Percentiles rank a stretch among this genome's conserved stretches.
phyloP scores from a whole-genome alignment of 441 rosid species.

The Mallotus repandus region DNA sequence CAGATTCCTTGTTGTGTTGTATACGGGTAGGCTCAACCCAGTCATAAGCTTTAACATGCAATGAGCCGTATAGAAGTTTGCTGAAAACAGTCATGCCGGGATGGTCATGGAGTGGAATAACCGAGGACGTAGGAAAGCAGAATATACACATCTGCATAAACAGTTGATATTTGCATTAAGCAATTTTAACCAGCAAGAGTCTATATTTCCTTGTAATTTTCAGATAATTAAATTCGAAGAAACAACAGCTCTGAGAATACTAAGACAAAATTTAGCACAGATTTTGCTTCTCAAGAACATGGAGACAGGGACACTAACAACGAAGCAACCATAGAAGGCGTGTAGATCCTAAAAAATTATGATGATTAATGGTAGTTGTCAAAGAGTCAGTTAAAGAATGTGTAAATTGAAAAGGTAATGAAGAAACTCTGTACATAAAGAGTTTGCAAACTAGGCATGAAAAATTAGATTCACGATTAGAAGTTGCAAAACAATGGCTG shows the following conservation, averaged over 20 bases:
- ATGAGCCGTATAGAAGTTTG: conserved; percentile 86
- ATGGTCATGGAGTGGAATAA: conserved; percentile 92
- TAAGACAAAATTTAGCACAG: neutral
- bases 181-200: conserved; percentile 9
- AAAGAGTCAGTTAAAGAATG: no score
- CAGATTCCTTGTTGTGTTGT: conserved; percentile 42
- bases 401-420: neutral
- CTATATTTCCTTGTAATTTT: neutral
- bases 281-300: neutral
- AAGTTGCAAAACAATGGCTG: neutral
- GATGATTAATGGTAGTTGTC: neutral
- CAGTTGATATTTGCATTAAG: conserved; percentile 15
- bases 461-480: neutral
- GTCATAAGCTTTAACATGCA: conserved; percentile 90
- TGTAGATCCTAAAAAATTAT: neutral
- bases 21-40: conserved; percentile 81
- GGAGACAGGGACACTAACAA: neutral
- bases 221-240: neutral
- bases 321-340: conserved; percentile 1
- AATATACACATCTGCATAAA: conserved; percentile 89
- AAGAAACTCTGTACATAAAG: neutral
- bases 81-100: conserved; percentile 92
- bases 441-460: neutral
- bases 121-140: conserved; percentile 91
- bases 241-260: neutral